A percentile compares a stretch with the other conserved stretches of the same genome.
Evolutionary conservation across 306 rosid species (phyloP).

Genomic region (Pueraria montana): DNA sequence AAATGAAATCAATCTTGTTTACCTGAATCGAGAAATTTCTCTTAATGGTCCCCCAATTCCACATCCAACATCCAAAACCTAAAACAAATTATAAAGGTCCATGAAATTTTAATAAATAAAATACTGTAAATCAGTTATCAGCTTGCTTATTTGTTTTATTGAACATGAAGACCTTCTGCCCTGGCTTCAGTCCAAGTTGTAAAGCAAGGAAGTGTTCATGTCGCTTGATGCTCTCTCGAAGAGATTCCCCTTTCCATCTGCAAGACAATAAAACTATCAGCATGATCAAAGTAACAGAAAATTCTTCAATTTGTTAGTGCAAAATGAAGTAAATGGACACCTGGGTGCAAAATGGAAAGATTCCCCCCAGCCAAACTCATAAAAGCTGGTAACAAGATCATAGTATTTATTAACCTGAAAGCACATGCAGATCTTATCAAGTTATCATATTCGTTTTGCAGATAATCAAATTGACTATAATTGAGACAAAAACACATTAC

Average conservation of each 20-base stretch:
- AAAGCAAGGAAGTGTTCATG: conserved; percentile 95
- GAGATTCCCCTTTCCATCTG: conserved; percentile 94
- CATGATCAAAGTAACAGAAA: neutral
- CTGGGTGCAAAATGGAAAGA: conserved; percentile 97
- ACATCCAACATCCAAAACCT: conserved; percentile 98
- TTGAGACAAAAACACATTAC: neutral
- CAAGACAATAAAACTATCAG: conserved; percentile 34
- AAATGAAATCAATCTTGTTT: conserved; percentile 24
- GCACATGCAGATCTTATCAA: conserved; percentile 34
- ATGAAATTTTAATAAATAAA: conserved; percentile 12
- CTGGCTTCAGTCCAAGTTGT: conserved; percentile 83
- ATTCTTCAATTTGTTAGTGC: conserved; percentile 15
- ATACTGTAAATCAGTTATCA: neutral
- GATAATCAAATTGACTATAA: conserved; percentile 22
- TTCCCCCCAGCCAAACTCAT: conserved; percentile 99
- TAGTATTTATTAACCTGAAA: conserved; percentile 94
- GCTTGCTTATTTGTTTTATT: conserved; percentile 10
- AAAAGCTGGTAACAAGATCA: conserved; percentile 93
- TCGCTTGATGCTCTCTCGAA: conserved; percentile 91
- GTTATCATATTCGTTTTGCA: conserved; percentile 13
- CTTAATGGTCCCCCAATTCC: conserved; percentile 97
- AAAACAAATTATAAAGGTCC: conserved; percentile 11
- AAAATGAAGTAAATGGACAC: conserved; percentile 52
- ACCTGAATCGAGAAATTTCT: conserved; percentile 95
- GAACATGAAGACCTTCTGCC: conserved; percentile 75